Evolutionary conservation across 148 eudicot genomes (phyloP), one percentile per base, ranked within the genome.

Genomic region (Silene latifolia): DNA sequence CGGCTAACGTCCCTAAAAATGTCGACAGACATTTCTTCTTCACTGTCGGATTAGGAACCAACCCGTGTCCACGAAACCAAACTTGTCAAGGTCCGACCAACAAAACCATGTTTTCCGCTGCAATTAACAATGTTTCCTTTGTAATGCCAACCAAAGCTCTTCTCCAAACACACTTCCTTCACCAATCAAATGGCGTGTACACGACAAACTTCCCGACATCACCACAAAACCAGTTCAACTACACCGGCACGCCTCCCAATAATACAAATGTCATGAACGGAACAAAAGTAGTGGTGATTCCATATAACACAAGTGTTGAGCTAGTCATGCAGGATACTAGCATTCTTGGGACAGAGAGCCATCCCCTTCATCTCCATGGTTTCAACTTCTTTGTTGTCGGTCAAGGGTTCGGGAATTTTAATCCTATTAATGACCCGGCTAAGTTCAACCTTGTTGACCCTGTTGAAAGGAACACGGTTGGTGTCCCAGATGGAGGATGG

Each of bases 401-500:
- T 7, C 92, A 86, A 72, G 93, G 96, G 10, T 86, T 87, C 10
- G 91, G 94, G 7, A 90, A 90, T 76, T 90, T 74, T 48, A 74
- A 90, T 71, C 67, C 87, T 18, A 88, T 75, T 5, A 86, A 69
- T 35, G 91, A 88, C 72, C 87, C 86, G 2, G 61, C 67, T 2
- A 82, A 78, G 69, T 90, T 80, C 77, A 90, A 88, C 58, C 86
- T 90, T 19, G 87, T 83, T 12, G 91, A 90, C 39, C 95, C 91
- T 0, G 82, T 77, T 4, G 91, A 88, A 71, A 81, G 95, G 73
- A 88, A 88, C 73, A 88, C 91, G 0, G 86, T 87, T 20, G 86
- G 86, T n/a, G 90, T 88, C 25, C 91, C 91, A 3, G 71, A 83
- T 25, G 91, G 87, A 0, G 95, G 95, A 2, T 90, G 90, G 95